Percentiles rank a stretch among this genome's conserved stretches.
These are phyloP conservation scores for Trametes coccinea DNA, from an alignment of 768 basidiomycete genomes.

Conservation along the genomic window DNA sequence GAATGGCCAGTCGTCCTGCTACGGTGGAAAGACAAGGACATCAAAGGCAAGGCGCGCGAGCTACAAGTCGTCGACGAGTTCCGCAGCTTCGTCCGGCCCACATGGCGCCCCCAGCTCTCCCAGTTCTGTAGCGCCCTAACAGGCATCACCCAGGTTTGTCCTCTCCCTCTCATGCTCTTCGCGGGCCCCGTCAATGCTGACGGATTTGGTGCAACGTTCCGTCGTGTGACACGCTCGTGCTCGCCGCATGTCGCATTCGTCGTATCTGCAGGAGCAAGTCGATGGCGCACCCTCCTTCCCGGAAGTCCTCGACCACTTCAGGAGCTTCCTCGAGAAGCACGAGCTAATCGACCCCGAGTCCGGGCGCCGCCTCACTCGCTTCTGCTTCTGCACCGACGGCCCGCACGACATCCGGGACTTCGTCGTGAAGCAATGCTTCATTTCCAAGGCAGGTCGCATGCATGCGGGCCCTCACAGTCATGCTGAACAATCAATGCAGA, in stretches of 20 bases:
- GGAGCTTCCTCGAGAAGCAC: constrained; percentile 67
- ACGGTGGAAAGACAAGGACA: constrained; percentile 69
- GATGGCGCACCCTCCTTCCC: constrained; percentile 76
- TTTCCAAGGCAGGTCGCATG: constrained; percentile 59
- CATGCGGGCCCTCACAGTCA: no score
- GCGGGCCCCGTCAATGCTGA: constrained; percentile 3
- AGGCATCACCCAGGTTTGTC: constrained; percentile 86
- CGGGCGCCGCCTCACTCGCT: constrained; percentile 57
- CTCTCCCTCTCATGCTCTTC: constrained; percentile 1
- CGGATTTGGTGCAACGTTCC: not conserved
- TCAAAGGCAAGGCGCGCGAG: constrained; percentile 50
- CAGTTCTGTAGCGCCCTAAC: constrained; percentile 86
- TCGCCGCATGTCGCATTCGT: not conserved
- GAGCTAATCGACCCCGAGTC: constrained; percentile 64
- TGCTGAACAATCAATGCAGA: constrained; percentile 37
- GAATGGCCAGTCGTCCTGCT: constrained; percentile 93
- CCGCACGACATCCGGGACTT: constrained; percentile 85
- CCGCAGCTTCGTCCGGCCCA: constrained; percentile 84
- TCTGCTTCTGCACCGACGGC: constrained; percentile 84
- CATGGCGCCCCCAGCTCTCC: constrained; percentile 80
- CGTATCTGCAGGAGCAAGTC: constrained; percentile 70
- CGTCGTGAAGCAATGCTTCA: constrained; percentile 87
- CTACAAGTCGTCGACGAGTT: constrained; percentile 81
- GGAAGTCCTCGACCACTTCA: constrained; percentile 62
- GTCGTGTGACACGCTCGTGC: constrained; percentile 5